phyloP scores from a whole-genome alignment of 1,284 basidiomycete species.

The Ustilago sp. region DNA sequence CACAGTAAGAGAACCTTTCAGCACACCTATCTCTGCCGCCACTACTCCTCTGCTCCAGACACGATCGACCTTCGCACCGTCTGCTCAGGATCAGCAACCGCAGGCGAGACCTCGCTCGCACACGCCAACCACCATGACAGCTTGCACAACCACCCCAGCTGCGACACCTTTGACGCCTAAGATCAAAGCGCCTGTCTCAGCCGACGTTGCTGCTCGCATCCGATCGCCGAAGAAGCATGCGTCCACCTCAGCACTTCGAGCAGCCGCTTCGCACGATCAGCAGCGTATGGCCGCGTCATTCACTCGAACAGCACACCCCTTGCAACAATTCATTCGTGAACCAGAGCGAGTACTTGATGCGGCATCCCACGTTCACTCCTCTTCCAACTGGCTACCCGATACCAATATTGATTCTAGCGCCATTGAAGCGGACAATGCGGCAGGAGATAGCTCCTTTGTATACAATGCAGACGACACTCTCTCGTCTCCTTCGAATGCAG shows the following conservation, averaged over 20 bases:
- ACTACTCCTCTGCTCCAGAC: slow-evolving; percentile 28
- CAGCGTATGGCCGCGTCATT: neutral
- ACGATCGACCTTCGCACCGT: slow-evolving; percentile 8
- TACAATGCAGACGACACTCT: slow-evolving; percentile 36
- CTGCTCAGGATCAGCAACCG: slow-evolving; percentile 1
- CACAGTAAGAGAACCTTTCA: neutral
- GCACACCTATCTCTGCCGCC: slow-evolving; percentile 16
- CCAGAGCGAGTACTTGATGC: slow-evolving; percentile 6
- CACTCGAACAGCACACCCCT: slow-evolving; percentile 7
- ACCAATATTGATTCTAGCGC: neutral
- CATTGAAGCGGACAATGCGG: slow-evolving; percentile 10
- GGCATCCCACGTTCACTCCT: slow-evolving; percentile 21
- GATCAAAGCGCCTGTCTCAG: slow-evolving; percentile 47
- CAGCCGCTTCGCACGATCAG: slow-evolving; percentile 3
- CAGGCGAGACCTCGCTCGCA: slow-evolving; percentile 35
- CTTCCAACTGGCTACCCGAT: slow-evolving; percentile 24
- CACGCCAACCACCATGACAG: slow-evolving; percentile 31
- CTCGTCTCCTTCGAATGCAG: slow-evolving; percentile 11
- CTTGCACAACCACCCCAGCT: slow-evolving; percentile 8
- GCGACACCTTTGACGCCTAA: slow-evolving; percentile 25
- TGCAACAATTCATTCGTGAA: slow-evolving; percentile 14
- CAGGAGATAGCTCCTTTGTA: slow-evolving; percentile 59
- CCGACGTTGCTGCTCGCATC: slow-evolving; percentile 44
- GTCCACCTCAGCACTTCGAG: slow-evolving; percentile 28
- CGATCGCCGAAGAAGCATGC: slow-evolving; percentile 43